These are phyloP conservation scores for Meyerozyma guilliermondii DNA, from an alignment of 1,139 yeast genomes.

Conservation along the genomic window DNA sequence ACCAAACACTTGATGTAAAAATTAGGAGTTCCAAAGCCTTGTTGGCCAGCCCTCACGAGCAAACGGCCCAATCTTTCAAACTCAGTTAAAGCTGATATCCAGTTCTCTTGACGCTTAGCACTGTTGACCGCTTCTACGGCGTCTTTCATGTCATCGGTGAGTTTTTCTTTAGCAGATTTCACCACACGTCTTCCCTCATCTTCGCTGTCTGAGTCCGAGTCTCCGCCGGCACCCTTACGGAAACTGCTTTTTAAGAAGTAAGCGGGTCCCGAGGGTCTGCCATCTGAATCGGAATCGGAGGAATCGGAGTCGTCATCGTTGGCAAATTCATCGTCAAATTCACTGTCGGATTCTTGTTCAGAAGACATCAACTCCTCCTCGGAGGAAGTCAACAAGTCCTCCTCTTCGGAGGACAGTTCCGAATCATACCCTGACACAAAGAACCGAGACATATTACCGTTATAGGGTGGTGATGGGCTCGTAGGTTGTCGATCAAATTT, in stretches of 20 bases:
- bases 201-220: conserved; percentile 51
- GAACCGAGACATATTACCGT: conserved; percentile 61
- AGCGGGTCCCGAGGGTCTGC: conserved; percentile 47
- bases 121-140: conserved; percentile 65
- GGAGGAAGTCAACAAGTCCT: conserved; percentile 64
- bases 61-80: conserved; percentile 73
- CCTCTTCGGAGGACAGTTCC: conserved; percentile 73
- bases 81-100: conserved; percentile 73
- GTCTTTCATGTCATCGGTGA: conserved; percentile 78
- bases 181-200: conserved; percentile 79
- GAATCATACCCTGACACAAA: conserved; percentile 61
- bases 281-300: conserved; percentile 35
- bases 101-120: conserved; percentile 68
- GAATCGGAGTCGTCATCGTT: conserved; percentile 36
- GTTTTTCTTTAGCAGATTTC: conserved; percentile 89
- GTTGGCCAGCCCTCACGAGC: conserved; percentile 68
- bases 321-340: conserved; percentile 38
- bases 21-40: conserved; percentile 66
- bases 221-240: conserved; percentile 47
- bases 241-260: conserved; percentile 55
- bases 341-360: conserved; percentile 43
- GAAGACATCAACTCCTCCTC: conserved; percentile 59
- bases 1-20: conserved; percentile 65
- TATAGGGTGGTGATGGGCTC: neutral
- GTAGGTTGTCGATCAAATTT: conserved; percentile 10